Percentiles rank a stretch among this genome's conserved stretches.
These are phyloP conservation scores for Primulina tabacum DNA, from an alignment of 257 asterid genomes.

Conservation along the genomic window DNA sequence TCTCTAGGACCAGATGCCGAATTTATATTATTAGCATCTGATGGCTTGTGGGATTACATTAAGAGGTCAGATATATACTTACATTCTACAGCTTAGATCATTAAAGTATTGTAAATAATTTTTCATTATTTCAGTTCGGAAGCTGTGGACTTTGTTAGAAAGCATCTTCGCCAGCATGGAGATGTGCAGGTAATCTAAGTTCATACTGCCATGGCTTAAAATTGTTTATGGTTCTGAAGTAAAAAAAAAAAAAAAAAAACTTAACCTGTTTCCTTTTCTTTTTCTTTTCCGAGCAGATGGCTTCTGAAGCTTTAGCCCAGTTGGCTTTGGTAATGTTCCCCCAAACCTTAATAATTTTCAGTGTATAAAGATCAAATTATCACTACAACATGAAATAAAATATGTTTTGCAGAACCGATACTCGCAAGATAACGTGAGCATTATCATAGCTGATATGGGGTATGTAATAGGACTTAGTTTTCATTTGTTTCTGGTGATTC, in stretches of 20 bases:
- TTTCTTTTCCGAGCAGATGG: neutral
- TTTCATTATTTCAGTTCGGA: slow-evolving; percentile 51
- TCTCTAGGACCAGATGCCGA: slow-evolving; percentile 71
- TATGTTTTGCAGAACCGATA: slow-evolving; percentile 51
- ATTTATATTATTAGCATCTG: slow-evolving; percentile 76
- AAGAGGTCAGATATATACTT: slow-evolving; percentile 40
- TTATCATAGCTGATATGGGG: slow-evolving; percentile 92
- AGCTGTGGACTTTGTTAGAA: slow-evolving; percentile 62
- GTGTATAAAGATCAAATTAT: neutral
- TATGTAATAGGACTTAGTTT: slow-evolving; percentile 29
- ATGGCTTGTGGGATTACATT: slow-evolving; percentile 97
- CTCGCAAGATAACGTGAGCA: slow-evolving; percentile 92
- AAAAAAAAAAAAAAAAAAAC: neutral
- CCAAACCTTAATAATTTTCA: neutral
- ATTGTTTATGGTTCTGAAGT: neutral
- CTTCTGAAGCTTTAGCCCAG: slow-evolving; percentile 40
- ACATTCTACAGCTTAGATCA: neutral
- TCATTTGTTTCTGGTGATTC: slow-evolving; percentile 16
- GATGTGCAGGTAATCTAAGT: slow-evolving; percentile 45
- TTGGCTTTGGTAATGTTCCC: slow-evolving; percentile 40
- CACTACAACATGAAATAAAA: slow-evolving; percentile 13
- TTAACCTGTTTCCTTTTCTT: slow-evolving; percentile 18
- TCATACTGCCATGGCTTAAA: neutral
- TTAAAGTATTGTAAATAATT: slow-evolving; percentile 3
- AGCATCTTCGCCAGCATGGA: slow-evolving; percentile 69